phyloP scores from a whole-genome alignment of 2,329 filamentous ascomycete genomes.

The Fusarium napiforme region DNA sequence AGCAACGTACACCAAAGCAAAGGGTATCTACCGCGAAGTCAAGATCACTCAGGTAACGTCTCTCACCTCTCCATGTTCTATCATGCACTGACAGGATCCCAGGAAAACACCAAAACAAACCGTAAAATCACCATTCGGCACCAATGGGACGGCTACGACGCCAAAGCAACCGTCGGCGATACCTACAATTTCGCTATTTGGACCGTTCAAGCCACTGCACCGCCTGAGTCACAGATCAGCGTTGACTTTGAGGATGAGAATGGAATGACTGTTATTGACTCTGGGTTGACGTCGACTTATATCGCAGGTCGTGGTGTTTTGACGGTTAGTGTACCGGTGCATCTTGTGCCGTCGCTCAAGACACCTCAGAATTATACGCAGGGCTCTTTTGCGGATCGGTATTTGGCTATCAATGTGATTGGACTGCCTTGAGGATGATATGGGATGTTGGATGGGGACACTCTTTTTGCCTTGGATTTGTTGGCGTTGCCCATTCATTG shows the following conservation, averaged over 20 bases:
- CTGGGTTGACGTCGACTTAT: background rate
- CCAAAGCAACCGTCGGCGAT: background rate
- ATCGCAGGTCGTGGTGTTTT: background rate
- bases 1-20: background rate
- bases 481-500: background rate
- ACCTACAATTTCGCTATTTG: background rate
- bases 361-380: background rate
- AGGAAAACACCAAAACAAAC: background rate
- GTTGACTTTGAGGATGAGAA: background rate
- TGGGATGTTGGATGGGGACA: too few relatives aligned
- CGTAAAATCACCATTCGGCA: background rate
- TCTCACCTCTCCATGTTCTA: too few relatives aligned
- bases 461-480: background rate
- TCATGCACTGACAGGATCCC: fast-evolving
- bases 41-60: background rate
- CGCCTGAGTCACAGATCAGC: background rate
- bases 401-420: background rate
- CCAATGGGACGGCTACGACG: background rate
- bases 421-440: background rate
- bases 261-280: background rate
- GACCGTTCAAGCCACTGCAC: background rate
- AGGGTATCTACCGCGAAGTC: background rate
- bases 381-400: background rate
- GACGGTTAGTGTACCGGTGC: background rate
- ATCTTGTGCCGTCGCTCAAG: background rate